Evolutionary conservation across 2,329 filamentous ascomycete genomes (phyloP), one percentile per base, ranked within the genome.

Genomic region (Trichoderma simmonsii): DNA sequence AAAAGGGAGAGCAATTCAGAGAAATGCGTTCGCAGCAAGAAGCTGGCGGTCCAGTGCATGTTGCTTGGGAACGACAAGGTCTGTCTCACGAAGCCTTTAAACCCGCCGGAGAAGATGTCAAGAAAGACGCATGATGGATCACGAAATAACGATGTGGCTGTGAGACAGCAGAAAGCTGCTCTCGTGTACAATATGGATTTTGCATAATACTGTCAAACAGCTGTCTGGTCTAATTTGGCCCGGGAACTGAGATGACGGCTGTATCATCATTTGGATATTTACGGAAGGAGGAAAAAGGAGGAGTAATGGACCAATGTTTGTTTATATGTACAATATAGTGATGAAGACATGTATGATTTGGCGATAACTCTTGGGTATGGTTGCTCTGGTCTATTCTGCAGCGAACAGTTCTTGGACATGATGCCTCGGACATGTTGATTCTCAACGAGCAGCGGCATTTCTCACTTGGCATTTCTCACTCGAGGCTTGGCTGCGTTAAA

Each of bases 1-100:
- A 83, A 14, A 78, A 83, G 67, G 93, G 94, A 8, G 85, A 87
- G 57, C 73, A 79, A 64, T 92, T 87, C 80, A 88, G 93, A 72
- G 77, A 84, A 69, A 73, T 81, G 74, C 83, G 91, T 78, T 86
- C 90, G 70, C 76, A 84, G 77, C 77, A 85, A 34, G 88, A 91
- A 71, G 80, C 84, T 71, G 77, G 80, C 60, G 77, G 81, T 26
- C 85, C 85, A 1, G 76, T 88, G 14, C 82, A 85, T 56, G 82
- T 89, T 57, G 81, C 87, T 26, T 87, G 86, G 75, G 75, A 80
- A 34, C 75, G 81, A n/a, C 74, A 77, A 43, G 77, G 80, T 18
- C 73, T 81, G 36, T 71, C 75, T 4, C 68, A 26, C 3, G 43
- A 43, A n/a, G n/a, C 26, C 6, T 66, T 51, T 11, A 36, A 26